Base-by-base conservation (phyloP, 2,329 filamentous ascomycete genomes). In the Cladophialophora exuberans region DNA sequence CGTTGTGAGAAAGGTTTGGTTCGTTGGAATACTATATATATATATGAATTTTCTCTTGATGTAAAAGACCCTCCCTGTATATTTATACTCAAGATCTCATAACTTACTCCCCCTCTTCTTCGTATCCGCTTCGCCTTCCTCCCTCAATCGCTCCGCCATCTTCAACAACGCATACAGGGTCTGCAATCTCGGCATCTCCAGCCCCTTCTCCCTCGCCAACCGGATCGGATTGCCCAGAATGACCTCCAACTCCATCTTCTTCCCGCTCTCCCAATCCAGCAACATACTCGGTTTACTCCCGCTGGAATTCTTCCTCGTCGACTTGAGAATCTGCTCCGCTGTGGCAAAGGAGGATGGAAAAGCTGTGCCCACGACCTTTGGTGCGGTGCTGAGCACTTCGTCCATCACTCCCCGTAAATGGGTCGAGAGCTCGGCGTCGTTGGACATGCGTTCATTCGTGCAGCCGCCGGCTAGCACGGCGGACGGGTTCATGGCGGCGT, bases 401-500 rank as follows among this genome's bases (percentile, higher is more conserved):
- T 82, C 73, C 85, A 90, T 90, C 22, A 89, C 79, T 17, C 80
- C 85, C 15, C 78, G 73, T 6, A 89, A 70, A 67, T 89, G 86
- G 18, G 70, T 69, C 39, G 80, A 77, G 33, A 89, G 72, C 65
- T 89, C 85, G 0, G 80, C 69, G 62, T 89, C 86, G 10, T 73
- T 71, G 4, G 83, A 77, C 83, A 90, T 88, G 58, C 81, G 80
- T 41, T 83, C 79, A 66, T 89, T 89, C 49, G 83, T 80, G 1
- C 79, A 74, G 1, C 85, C 84, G 10, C 84, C 83, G 1, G 81
- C 82, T 0, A 90, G 77, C 6, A 89, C 85, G 1, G 86, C 83
- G 1, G 83, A 85, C 0, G 87, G 86, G 71, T 90, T 90, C 79
- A 89, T 87, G 47, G 84, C 83, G 0, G 86, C 84, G 69, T 90